Evolutionary conservation across 2,329 filamentous ascomycete species (phyloP).

Genomic region (Beauveria australis): DNA sequence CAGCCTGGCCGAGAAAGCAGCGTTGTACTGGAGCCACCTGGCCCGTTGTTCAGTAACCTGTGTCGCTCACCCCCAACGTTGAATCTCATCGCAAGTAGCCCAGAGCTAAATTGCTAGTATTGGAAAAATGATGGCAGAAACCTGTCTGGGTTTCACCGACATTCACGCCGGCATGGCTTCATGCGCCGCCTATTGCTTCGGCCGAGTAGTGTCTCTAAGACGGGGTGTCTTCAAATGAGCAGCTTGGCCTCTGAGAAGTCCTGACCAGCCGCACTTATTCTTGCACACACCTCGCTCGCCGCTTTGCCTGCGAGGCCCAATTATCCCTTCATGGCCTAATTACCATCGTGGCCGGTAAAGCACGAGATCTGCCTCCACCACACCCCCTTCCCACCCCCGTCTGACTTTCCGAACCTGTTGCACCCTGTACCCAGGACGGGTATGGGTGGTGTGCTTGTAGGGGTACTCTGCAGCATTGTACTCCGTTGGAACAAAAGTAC

Average conservation of each 20-base stretch:
- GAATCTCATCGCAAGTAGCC: neutral
- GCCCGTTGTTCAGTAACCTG: neutral
- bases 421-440: neutral
- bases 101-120: neutral
- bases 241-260: neutral
- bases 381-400: conserved; percentile 6
- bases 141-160: neutral
- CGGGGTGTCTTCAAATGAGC: neutral
- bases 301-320: neutral
- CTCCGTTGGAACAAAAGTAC: conserved; percentile 8
- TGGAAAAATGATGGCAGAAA: neutral
- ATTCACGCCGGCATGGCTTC: neutral
- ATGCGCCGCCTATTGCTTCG: neutral
- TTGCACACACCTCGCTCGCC: neutral
- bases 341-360: conserved; percentile 12
- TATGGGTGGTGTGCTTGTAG: conserved; percentile 3
- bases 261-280: neutral
- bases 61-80: conserved; percentile 1
- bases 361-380: conserved; percentile 11
- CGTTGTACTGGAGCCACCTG: conserved; percentile 5
- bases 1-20: conserved; percentile 4
- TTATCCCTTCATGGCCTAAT: conserved; percentile 7
- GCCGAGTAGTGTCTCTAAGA: neutral
- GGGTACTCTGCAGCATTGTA: conserved; percentile 7
- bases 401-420: conserved; percentile 6